Evolutionary conservation across 441 rosid species (phyloP).

Genomic region (Flueggea neowawraea): DNA sequence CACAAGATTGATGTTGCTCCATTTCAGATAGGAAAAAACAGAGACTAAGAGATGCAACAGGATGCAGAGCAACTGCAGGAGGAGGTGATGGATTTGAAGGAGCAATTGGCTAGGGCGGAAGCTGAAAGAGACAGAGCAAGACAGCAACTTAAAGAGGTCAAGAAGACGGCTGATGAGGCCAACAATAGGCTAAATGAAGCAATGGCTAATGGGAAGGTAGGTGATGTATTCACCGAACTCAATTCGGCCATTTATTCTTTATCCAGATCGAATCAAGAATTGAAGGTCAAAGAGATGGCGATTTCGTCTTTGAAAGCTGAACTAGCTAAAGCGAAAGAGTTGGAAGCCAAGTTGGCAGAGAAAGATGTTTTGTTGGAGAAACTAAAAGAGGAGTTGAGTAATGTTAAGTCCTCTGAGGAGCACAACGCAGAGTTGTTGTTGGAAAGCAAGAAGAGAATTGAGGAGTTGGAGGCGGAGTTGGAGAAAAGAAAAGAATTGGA

Average conservation of each 20-base stretch:
- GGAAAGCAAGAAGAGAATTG: slow-evolving; percentile 26
- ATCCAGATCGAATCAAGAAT: slow-evolving; percentile 26
- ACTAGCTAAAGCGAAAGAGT: slow-evolving; percentile 23
- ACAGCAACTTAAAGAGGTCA: slow-evolving; percentile 29
- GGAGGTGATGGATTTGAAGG: slow-evolving; percentile 18
- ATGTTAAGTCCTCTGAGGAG: slow-evolving; percentile 22
- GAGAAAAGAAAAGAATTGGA: slow-evolving; percentile 27
- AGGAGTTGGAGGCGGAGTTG: slow-evolving; percentile 36
- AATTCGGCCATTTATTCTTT: slow-evolving; percentile 32
- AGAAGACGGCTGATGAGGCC: slow-evolving; percentile 30
- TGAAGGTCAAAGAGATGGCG: slow-evolving; percentile 38
- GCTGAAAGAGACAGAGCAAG: slow-evolving; percentile 32
- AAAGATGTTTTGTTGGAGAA: slow-evolving; percentile 25
- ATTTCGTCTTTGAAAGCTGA: slow-evolving; percentile 33
- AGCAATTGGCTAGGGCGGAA: slow-evolving; percentile 20
- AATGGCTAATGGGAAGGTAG: slow-evolving; percentile 37
- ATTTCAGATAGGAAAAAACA: not conserved
- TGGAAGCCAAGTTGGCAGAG: slow-evolving; percentile 29
- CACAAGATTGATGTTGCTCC: not conserved
- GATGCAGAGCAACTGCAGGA: slow-evolving; percentile 8
- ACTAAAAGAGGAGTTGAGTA: slow-evolving; percentile 19
- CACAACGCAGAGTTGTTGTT: slow-evolving; percentile 20
- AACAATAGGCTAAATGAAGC: slow-evolving; percentile 23
- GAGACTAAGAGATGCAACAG: slow-evolving; percentile 4
- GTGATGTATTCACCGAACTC: slow-evolving; percentile 51